These are phyloP conservation scores for Lunasporangiospora selenospora DNA, from an alignment of 192 early-diverging fungal species.

Conservation along the genomic window DNA sequence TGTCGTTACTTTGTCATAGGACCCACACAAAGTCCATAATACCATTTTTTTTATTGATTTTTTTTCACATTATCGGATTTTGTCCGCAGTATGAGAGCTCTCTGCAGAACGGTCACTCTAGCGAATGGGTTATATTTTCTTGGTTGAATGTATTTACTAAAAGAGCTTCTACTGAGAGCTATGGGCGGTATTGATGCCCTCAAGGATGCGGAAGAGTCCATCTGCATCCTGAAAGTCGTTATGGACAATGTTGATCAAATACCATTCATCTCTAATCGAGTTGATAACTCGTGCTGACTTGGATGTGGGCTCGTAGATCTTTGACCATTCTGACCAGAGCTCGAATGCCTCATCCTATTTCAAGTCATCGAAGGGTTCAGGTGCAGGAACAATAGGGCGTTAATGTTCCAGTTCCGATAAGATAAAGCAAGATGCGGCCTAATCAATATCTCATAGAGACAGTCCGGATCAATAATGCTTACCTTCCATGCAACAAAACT, in stretches of 20 bases:
- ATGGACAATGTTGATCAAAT: conserved; percentile 93
- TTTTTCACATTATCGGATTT: too few relatives aligned
- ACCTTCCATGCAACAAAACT: conserved; percentile 95
- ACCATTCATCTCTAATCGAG: conserved; percentile 76
- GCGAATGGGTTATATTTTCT: too few relatives aligned
- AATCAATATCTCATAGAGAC: background rate
- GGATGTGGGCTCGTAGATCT: conserved; percentile 66
- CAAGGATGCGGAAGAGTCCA: conserved; percentile 77
- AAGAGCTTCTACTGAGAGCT: background rate
- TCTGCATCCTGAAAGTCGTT: conserved; percentile 86
- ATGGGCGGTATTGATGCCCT: conserved; percentile 23
- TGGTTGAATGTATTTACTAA: too few relatives aligned
- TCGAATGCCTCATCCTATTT: conserved; percentile 88
- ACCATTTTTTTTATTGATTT: too few relatives aligned
- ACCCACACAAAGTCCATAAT: too few relatives aligned
- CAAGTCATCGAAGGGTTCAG: background rate
- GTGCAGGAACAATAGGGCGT: background rate
- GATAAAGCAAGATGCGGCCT: background rate
- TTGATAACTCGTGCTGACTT: conserved; percentile 62
- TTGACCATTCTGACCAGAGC: conserved; percentile 91
- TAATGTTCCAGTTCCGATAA: conserved; percentile 4
- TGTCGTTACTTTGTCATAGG: too few relatives aligned
- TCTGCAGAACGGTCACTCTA: too few relatives aligned
- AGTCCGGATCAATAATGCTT: conserved; percentile 7
- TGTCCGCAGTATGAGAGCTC: too few relatives aligned